These are phyloP conservation scores for Chrysanthemum makinoi DNA, from an alignment of 129 eudicot species.

Conservation along the genomic window DNA sequence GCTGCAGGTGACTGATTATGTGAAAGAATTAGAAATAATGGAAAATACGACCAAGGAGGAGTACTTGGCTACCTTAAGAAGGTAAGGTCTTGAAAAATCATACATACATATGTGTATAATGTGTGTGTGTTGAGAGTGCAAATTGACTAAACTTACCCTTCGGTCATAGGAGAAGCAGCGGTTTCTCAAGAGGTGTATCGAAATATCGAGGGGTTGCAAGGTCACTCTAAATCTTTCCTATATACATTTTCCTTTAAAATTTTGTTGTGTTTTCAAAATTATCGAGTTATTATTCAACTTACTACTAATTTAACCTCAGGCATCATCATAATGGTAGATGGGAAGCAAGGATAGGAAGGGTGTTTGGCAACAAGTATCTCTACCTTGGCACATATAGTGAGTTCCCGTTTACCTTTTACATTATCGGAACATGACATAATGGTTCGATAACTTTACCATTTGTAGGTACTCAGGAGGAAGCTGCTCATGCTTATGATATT, in stretches of 20 bases:
- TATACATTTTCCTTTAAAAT: background rate
- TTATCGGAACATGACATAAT: background rate
- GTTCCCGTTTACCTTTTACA: conserved; percentile 30
- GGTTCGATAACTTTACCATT: conserved; percentile 5
- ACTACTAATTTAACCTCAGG: conserved; percentile 35
- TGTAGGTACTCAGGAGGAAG: conserved; percentile 79
- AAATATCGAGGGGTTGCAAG: conserved; percentile 92
- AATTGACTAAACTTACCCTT: conserved; percentile 14
- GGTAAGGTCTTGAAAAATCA: conserved; percentile 28
- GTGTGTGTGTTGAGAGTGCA: too few species aligned
- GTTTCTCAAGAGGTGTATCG: conserved; percentile 85
- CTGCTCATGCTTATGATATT: conserved; percentile 81
- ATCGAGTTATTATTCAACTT: background rate
- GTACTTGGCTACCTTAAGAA: conserved; percentile 78
- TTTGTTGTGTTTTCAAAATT: background rate
- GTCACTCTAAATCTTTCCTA: conserved; percentile 23
- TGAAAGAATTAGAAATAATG: conserved; percentile 71
- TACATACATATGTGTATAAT: background rate
- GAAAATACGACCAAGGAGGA: conserved; percentile 67
- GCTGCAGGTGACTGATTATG: conserved; percentile 56
- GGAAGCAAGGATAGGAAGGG: conserved; percentile 95
- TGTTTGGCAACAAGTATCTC: conserved; percentile 77
- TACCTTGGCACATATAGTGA: conserved; percentile 75
- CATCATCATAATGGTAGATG: conserved; percentile 90
- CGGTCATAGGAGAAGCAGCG: conserved; percentile 66